These are phyloP conservation scores for Kalanchoe fedtschenkoi DNA, from an alignment of 164 flowering plant genomes.

Conservation along the genomic window DNA sequence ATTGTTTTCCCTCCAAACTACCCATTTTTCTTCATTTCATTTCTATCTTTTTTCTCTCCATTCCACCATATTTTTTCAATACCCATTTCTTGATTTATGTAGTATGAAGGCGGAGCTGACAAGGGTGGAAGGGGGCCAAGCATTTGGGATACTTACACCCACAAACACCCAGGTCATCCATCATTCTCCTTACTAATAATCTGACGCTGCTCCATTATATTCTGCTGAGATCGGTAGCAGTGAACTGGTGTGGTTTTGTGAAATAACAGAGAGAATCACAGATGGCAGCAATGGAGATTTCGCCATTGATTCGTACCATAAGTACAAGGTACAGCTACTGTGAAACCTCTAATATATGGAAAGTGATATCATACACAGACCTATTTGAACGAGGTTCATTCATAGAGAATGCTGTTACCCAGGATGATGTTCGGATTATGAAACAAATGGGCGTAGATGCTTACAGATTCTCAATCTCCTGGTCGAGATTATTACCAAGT, in stretches of 20 bases:
- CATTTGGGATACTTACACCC: slow-evolving; percentile 11
- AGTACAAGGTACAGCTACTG: slow-evolving; percentile 22
- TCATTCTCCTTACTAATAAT: too few species aligned
- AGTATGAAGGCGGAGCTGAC: slow-evolving; percentile 9
- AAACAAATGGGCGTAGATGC: slow-evolving; percentile 45
- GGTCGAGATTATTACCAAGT: slow-evolving; percentile 63
- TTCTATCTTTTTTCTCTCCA: neutral
- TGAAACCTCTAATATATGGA: too few species aligned
- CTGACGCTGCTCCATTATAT: too few species aligned
- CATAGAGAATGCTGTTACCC: too few species aligned
- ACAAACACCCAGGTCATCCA: slow-evolving; percentile 1
- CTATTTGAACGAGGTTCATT: neutral
- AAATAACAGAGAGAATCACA: slow-evolving; percentile 22
- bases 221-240: too few species aligned
- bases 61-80: too few species aligned
- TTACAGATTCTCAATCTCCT: slow-evolving; percentile 67
- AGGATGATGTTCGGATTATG: slow-evolving; percentile 61
- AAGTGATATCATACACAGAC: too few species aligned
- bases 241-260: neutral
- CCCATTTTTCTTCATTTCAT: too few species aligned
- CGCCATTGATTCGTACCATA: slow-evolving; percentile 34
- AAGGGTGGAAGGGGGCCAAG: neutral
- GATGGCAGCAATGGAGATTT: slow-evolving; percentile 30
- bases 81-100: neutral
- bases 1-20: too few species aligned